Conservation (phyloP, 2,329 filamentous ascomycete genomes). For the Epichloe amarillans region DNA sequence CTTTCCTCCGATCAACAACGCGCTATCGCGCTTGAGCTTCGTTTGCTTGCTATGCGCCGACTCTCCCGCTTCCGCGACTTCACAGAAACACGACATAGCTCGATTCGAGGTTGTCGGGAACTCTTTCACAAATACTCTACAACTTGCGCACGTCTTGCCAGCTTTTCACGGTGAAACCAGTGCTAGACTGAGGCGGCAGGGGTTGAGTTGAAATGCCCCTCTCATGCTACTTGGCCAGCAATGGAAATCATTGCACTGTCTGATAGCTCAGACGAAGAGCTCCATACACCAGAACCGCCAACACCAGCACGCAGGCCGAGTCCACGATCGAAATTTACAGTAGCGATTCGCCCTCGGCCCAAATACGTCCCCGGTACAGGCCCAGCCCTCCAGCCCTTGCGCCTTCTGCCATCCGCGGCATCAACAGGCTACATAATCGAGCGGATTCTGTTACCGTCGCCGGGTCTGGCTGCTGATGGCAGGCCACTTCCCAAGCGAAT, state of each 20-base stretch:
- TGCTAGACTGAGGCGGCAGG: neutral
- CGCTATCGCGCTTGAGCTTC: neutral
- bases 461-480: constrained; percentile 19
- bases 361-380: constrained; percentile 33
- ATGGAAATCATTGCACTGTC: neutral
- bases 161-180: too few relatives aligned
- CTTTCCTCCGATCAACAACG: neutral
- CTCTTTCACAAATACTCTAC: neutral
- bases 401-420: constrained; percentile 35
- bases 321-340: neutral
- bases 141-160: neutral
- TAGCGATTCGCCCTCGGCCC: constrained; percentile 6
- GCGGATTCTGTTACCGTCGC: constrained; percentile 33
- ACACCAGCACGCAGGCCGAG: neutral
- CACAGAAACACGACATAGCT: neutral
- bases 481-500: constrained; percentile 28
- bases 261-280: neutral
- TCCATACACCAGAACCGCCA: neutral
- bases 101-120: too few relatives aligned
- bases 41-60: neutral
- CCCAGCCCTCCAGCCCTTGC: constrained; percentile 32
- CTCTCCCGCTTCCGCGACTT: neutral
- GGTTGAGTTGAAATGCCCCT: constrained; percentile 1
- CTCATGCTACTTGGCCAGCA: neutral
- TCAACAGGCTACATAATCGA: constrained; percentile 44